Evolutionary conservation across 305 asterid genomes (phyloP).

Genomic region (Fraxinus nigra): DNA sequence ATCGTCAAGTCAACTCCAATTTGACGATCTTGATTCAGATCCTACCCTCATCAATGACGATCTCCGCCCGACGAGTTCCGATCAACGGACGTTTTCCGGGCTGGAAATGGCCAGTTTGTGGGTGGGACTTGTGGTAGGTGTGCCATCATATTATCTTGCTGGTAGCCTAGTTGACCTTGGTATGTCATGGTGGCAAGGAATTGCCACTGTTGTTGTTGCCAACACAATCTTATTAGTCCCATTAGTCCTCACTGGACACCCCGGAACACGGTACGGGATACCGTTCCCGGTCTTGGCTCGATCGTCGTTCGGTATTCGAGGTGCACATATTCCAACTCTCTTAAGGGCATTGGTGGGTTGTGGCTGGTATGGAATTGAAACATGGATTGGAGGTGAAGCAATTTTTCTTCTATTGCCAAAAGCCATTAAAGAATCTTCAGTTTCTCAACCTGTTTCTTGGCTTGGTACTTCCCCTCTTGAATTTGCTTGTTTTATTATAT

Average conservation of each 20-base stretch:
- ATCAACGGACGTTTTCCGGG: constrained; percentile 57
- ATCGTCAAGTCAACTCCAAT: constrained; percentile 25
- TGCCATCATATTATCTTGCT: constrained; percentile 82
- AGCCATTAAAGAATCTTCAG: constrained; percentile 35
- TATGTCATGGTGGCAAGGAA: constrained; percentile 98
- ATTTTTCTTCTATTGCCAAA: constrained; percentile 62
- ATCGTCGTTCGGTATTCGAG: constrained; percentile 70
- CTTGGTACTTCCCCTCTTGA: constrained; percentile 79
- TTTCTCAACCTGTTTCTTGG: constrained; percentile 49
- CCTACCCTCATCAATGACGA: constrained; percentile 70
- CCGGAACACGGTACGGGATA: constrained; percentile 78
- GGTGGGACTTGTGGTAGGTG: constrained; percentile 85
- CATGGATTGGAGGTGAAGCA: constrained; percentile 96
- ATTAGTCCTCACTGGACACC: constrained; percentile 65
- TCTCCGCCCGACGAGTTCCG: constrained; percentile 59
- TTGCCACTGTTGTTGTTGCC: constrained; percentile 78
- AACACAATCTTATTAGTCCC: constrained; percentile 58
- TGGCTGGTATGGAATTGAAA: constrained; percentile 93
- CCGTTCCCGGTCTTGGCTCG: constrained; percentile 81
- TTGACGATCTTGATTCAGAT: constrained; percentile 38
- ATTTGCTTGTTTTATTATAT: constrained; percentile 60
- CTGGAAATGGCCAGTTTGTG: constrained; percentile 76
- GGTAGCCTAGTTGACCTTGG: constrained; percentile 91
- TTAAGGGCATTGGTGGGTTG: constrained; percentile 75
- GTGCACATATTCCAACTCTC: constrained; percentile 82